Percentiles rank a stretch among this genome's conserved stretches.
phyloP scores from a whole-genome alignment of 352 stramenopile genomes.

The Phytopythium kandeliae region DNA sequence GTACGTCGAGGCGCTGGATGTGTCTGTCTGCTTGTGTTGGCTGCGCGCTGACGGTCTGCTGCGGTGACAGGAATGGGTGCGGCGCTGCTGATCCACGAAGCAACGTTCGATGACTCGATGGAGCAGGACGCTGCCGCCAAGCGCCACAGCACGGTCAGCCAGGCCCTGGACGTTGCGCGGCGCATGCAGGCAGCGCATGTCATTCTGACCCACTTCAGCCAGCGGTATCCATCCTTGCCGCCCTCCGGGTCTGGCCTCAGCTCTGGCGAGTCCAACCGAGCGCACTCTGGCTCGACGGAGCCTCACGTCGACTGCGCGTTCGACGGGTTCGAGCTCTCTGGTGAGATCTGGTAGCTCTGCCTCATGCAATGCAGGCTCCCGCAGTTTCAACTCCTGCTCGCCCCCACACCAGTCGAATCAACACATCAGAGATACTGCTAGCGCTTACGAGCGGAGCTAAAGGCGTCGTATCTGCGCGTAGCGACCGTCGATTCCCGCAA shows the following conservation, averaged over 20 bases:
- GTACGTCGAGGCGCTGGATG: slow-evolving; percentile 4
- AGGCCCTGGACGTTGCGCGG: slow-evolving; percentile 85
- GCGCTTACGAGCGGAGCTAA: neutral
- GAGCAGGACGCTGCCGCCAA: slow-evolving; percentile 90
- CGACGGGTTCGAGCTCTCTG: slow-evolving; percentile 20
- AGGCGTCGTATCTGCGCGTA: neutral
- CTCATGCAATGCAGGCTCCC: too few relatives aligned
- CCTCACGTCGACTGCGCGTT: slow-evolving; percentile 23
- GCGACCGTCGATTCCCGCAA: too few relatives aligned
- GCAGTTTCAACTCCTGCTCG: too few relatives aligned
- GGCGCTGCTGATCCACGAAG: slow-evolving; percentile 94
- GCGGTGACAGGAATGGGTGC: slow-evolving; percentile 24
- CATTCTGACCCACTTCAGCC: slow-evolving; percentile 96
- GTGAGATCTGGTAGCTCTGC: neutral
- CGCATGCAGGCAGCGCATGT: slow-evolving; percentile 74
- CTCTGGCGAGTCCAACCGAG: neutral
- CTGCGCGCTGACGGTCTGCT: too few relatives aligned
- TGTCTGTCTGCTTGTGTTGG: too few relatives aligned
- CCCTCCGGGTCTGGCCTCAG: slow-evolving; percentile 10
- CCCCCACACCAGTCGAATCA: too few relatives aligned
- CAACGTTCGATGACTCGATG: slow-evolving; percentile 96
- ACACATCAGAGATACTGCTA: neutral
- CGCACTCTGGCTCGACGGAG: neutral
- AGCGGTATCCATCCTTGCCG: slow-evolving; percentile 61
- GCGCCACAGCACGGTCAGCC: slow-evolving; percentile 90